Percentiles rank a stretch among this genome's conserved stretches.
phyloP scores from a whole-genome alignment of 2,329 filamentous ascomycete species.

The Sphaerulina musiva region DNA sequence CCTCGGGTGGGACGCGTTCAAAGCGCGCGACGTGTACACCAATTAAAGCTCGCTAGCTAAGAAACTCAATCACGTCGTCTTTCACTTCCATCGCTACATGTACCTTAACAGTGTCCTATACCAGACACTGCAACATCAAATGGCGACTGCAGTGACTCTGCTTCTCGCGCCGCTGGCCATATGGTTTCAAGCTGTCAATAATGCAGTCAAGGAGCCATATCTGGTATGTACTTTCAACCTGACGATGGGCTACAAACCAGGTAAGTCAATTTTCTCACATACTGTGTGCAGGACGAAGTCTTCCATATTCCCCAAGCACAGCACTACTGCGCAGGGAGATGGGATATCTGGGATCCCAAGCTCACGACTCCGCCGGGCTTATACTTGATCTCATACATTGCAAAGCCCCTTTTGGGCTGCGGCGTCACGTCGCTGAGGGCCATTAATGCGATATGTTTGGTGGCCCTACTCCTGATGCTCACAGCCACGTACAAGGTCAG shows the following conservation, averaged over 20 bases:
- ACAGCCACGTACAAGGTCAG: conserved; percentile 25
- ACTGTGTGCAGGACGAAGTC: conserved; percentile 61
- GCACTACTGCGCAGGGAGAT: conserved; percentile 70
- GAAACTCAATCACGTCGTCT: background rate
- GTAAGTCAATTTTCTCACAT: conserved; percentile 24
- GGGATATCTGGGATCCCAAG: conserved; percentile 83
- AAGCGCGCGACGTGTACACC: background rate
- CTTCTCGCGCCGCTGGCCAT: conserved; percentile 21
- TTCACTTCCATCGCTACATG: background rate
- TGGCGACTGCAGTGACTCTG: conserved; percentile 20
- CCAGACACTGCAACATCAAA: conserved; percentile 3
- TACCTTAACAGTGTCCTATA: background rate
- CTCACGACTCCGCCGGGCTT: conserved; percentile 93
- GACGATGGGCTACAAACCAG: background rate
- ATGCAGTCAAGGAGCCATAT: conserved; percentile 51
- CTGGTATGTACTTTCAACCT: conserved; percentile 39
- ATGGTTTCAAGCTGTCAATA: conserved; percentile 39
- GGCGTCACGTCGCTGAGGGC: conserved; percentile 34
- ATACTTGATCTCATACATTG: conserved; percentile 39
- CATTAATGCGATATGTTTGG: conserved; percentile 36
- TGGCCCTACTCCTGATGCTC: conserved; percentile 31
- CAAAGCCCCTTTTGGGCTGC: conserved; percentile 36
- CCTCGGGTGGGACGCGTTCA: background rate
- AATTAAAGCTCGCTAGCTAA: background rate
- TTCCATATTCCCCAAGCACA: conserved; percentile 91